Evolutionary conservation across 345 rosid genomes (phyloP).

Genomic region (Stellera chamaejasme): DNA sequence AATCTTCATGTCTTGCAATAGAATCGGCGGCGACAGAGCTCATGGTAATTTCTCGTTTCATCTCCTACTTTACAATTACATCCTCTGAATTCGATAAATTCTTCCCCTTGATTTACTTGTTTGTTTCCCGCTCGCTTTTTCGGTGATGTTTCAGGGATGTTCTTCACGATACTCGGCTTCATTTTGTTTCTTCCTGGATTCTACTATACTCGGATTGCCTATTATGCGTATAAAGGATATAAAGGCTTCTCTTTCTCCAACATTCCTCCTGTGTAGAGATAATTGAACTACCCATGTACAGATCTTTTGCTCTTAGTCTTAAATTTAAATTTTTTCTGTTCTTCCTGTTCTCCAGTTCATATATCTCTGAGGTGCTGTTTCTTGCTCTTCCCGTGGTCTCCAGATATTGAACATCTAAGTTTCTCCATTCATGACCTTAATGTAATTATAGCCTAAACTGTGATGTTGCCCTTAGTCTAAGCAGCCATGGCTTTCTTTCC

Average conservation of each 20-base stretch:
- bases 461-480: no score
- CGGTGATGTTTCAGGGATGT: constrained; percentile 49
- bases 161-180: constrained; percentile 80
- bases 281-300: constrained; percentile 17
- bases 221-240: constrained; percentile 95
- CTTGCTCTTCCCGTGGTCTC: no score
- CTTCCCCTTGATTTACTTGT: neutral
- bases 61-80: neutral
- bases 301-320: neutral
- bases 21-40: constrained; percentile 82
- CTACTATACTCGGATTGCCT: constrained; percentile 87
- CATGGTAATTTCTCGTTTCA: constrained; percentile 39
- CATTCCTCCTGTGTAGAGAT: constrained; percentile 68
- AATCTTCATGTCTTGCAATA: constrained; percentile 58
- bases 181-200: constrained; percentile 87
- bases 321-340: neutral
- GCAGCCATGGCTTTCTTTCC: no score
- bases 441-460: no score
- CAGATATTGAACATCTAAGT: no score
- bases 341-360: neutral
- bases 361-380: no score
- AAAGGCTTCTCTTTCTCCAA: constrained; percentile 92
- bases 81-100: neutral
- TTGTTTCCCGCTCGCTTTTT: neutral
- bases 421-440: no score